A percentile compares a stretch with the other conserved stretches of the same genome.
Conservation (phyloP, 305 asterid species). For the Solanum chacoense region DNA sequence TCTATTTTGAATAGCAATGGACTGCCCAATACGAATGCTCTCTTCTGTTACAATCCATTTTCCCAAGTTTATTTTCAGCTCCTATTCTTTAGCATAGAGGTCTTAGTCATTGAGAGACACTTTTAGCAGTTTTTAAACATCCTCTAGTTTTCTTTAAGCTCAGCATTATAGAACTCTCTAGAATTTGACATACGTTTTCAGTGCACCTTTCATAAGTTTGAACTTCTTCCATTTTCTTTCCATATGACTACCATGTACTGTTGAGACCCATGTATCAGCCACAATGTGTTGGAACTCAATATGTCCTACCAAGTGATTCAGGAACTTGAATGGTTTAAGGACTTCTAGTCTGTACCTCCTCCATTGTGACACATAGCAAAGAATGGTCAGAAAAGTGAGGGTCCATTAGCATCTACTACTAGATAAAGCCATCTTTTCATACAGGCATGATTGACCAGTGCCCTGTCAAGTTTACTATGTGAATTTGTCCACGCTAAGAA, state of each 20-base stretch:
- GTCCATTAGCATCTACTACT: neutral
- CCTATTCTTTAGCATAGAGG: neutral
- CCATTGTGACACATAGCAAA: neutral
- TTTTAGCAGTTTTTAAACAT: neutral
- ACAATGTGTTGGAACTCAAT: neutral
- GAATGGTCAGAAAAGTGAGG: neutral
- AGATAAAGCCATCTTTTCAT: neutral
- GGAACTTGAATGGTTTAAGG: neutral
- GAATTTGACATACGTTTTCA: neutral
- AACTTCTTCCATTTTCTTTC: neutral
- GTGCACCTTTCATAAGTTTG: neutral
- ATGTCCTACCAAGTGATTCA: neutral
- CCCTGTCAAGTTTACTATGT: neutral
- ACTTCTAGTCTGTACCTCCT: neutral
- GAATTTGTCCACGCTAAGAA: neutral
- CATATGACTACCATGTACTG: neutral
- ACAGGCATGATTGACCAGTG: neutral
- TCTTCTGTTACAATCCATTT: neutral
- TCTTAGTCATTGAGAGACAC: neutral
- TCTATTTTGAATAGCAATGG: neutral
- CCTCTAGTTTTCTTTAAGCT: neutral
- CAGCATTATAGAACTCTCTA: neutral
- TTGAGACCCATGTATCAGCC: neutral
- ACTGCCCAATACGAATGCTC: neutral
- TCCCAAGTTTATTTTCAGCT: neutral